Percentiles rank a stretch among this genome's conserved stretches.
These are phyloP conservation scores for Wickerhamiella spandovensis DNA, from an alignment of 805 yeast species.

Conservation along the genomic window DNA sequence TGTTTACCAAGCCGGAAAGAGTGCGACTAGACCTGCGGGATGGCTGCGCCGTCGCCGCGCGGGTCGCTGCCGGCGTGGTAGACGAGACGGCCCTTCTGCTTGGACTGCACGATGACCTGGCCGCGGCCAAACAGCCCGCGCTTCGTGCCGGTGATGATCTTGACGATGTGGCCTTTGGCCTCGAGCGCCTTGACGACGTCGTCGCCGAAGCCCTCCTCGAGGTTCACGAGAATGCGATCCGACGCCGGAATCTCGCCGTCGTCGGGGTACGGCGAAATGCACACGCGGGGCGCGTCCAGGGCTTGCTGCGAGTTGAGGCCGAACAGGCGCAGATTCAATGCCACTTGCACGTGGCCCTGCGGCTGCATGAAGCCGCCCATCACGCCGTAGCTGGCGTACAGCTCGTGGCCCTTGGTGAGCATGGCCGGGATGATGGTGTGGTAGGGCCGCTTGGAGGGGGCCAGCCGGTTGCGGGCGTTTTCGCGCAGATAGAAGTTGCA, in stretches of 20 bases:
- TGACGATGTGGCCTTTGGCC: constrained; percentile 45
- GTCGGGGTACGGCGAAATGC: constrained; percentile 42
- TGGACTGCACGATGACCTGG: constrained; percentile 44
- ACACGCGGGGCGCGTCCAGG: constrained; percentile 61
- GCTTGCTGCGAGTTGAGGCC: constrained; percentile 60
- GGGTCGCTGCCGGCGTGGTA: constrained; percentile 64
- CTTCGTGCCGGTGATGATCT: constrained; percentile 29
- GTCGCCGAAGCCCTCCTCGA: constrained; percentile 51
- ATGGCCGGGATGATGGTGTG: constrained; percentile 78
- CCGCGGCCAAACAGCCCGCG: constrained; percentile 47
- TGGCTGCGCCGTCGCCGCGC: constrained; percentile 80
- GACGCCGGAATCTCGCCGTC: constrained; percentile 50
- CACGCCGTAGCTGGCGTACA: constrained; percentile 65
- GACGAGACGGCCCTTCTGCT: constrained; percentile 30
- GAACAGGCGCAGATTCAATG: constrained; percentile 48
- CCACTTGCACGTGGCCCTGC: constrained; percentile 71
- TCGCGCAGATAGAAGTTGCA: constrained; percentile 54
- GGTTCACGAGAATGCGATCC: constrained; percentile 41
- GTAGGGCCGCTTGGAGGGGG: constrained; percentile 60
- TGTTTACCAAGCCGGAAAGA: too few relatives aligned
- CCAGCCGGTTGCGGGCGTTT: constrained; percentile 45
- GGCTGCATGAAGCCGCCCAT: constrained; percentile 88
- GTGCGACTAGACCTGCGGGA: constrained; percentile 32
- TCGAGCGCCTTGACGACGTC: constrained; percentile 35
- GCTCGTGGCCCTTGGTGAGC: constrained; percentile 41